A percentile compares a stretch with the other conserved stretches of the same genome.
These are phyloP conservation scores for Colletotrichum agaves DNA, from an alignment of 2,329 filamentous ascomycete species.

Conservation along the genomic window DNA sequence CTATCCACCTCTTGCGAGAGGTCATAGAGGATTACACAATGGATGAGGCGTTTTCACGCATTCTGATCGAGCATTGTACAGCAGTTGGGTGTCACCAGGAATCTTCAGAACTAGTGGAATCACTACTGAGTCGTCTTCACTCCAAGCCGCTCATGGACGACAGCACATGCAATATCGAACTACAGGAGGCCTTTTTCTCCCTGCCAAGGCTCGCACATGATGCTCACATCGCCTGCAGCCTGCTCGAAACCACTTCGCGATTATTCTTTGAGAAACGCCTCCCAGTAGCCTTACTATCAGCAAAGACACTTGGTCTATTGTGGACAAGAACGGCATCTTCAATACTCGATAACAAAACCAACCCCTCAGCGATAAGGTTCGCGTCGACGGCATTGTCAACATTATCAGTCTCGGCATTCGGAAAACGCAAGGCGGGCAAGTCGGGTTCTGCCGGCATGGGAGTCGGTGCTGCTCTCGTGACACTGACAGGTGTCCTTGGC, in stretches of 20 bases:
- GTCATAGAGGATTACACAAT: conserved; percentile 56
- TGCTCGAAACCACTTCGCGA: conserved; percentile 8
- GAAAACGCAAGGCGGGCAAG: background rate
- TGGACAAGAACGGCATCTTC: conserved; percentile 26
- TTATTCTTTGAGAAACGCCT: conserved; percentile 9
- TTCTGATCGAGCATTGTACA: conserved; percentile 56
- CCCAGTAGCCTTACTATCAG: background rate
- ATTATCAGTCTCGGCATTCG: background rate
- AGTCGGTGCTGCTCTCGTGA: conserved; percentile 12
- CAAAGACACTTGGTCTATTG: conserved; percentile 11
- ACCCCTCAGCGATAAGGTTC: conserved; percentile 14
- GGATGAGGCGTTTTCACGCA: conserved; percentile 50
- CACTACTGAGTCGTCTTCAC: conserved; percentile 49
- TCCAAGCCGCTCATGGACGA: conserved; percentile 43
- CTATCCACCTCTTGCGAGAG: conserved; percentile 53
- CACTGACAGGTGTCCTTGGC: conserved; percentile 45
- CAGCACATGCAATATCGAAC: background rate
- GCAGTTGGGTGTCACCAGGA: conserved; percentile 50
- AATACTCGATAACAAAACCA: conserved; percentile 9
- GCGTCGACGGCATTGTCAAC: conserved; percentile 18
- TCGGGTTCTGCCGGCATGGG: background rate
- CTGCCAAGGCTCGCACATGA: conserved; percentile 44
- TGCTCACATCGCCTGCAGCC: background rate
- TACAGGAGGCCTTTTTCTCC: conserved; percentile 41
- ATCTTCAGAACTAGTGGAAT: conserved; percentile 53